These are phyloP conservation scores for Aspergillus amoenus DNA, from an alignment of 2,329 filamentous ascomycete species.

Conservation along the genomic window DNA sequence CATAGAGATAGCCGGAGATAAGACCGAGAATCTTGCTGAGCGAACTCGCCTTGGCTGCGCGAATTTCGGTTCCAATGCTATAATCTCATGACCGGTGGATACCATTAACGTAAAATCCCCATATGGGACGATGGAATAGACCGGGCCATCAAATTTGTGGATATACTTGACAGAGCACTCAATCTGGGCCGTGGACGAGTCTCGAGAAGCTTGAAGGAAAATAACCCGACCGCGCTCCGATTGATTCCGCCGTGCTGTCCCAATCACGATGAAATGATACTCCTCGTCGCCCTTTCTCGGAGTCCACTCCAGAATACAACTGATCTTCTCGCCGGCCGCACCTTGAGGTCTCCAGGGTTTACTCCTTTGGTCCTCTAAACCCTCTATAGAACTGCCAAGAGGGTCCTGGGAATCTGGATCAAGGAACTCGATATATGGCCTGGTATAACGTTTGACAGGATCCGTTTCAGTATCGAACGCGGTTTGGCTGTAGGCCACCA, in stretches of 20 bases:
- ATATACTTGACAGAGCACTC: constrained; percentile 38
- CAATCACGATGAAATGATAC: constrained; percentile 43
- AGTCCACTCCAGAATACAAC: constrained; percentile 43
- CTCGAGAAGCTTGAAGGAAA: constrained; percentile 36
- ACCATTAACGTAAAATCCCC: constrained; percentile 45
- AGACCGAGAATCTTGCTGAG: constrained; percentile 40
- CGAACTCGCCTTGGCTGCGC: constrained; percentile 43
- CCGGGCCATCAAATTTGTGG: constrained; percentile 39
- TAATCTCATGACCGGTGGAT: constrained; percentile 45
- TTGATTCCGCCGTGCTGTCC: constrained; percentile 35
- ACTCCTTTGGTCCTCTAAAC: constrained; percentile 8
- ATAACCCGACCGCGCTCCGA: constrained; percentile 37
- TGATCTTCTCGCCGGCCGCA: constrained; percentile 41
- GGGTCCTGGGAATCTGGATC: constrained; percentile 35
- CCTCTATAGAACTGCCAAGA: constrained; percentile 13
- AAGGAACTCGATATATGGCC: constrained; percentile 40
- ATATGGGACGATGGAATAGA: constrained; percentile 57
- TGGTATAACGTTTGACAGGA: constrained; percentile 32
- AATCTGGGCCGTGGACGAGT: constrained; percentile 26
- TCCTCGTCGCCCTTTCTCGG: constrained; percentile 34
- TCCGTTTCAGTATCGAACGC: constrained; percentile 26
- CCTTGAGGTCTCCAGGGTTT: constrained; percentile 30
- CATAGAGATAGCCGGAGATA: constrained; percentile 52
- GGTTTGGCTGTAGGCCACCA: constrained; percentile 47
- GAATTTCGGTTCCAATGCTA: constrained; percentile 45